Conservation (phyloP, 257 asterid genomes). For the Cinchona pubescens region DNA sequence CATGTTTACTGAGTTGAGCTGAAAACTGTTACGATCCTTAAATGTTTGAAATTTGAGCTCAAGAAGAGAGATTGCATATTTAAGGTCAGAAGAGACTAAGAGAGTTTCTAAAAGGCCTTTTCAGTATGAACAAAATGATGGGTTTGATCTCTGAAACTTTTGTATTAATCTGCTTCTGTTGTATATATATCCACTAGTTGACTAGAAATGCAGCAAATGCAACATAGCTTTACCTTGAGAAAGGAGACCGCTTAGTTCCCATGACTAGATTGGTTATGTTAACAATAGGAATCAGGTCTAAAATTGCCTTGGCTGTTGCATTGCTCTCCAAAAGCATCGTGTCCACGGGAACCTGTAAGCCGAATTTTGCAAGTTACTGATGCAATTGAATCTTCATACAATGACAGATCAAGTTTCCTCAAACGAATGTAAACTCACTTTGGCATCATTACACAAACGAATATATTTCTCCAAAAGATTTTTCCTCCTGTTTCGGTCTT, state of each 20-base stretch:
- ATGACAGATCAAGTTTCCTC: neutral
- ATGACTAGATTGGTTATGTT: slow-evolving; percentile 58
- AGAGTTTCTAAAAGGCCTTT: neutral
- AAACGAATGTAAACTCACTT: slow-evolving; percentile 27
- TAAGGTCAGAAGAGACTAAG: neutral
- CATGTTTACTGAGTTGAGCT: neutral
- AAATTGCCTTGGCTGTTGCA: slow-evolving; percentile 58
- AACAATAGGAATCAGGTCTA: slow-evolving; percentile 60
- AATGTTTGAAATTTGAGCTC: neutral
- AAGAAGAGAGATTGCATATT: neutral
- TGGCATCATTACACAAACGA: slow-evolving; percentile 57
- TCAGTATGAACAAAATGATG: neutral
- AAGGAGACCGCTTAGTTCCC: slow-evolving; percentile 50
- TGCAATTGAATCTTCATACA: neutral
- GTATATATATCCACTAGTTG: neutral
- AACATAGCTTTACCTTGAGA: slow-evolving; percentile 39
- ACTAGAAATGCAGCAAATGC: neutral
- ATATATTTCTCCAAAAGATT: slow-evolving; percentile 57
- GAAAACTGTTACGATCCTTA: neutral
- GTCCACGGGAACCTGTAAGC: slow-evolving; percentile 57
- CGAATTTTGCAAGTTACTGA: slow-evolving; percentile 1
- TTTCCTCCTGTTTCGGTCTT: slow-evolving; percentile 61
- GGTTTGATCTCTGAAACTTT: neutral
- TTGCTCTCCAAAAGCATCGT: slow-evolving; percentile 82
- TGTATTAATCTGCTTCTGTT: neutral